These are phyloP conservation scores for Floccularia luteovirens DNA, from an alignment of 768 basidiomycete species.

Conservation along the genomic window DNA sequence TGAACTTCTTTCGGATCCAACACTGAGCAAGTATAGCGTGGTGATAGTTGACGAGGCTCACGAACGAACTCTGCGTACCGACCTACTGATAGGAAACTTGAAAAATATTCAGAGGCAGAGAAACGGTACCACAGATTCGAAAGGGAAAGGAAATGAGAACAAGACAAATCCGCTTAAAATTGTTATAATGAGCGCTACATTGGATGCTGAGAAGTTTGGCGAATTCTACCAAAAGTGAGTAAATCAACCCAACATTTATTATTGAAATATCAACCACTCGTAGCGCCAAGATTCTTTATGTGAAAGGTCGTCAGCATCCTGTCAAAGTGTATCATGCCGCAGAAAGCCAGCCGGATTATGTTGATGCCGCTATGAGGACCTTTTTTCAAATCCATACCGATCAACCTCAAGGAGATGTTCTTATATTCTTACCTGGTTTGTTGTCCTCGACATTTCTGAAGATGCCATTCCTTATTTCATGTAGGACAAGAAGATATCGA, in stretches of 20 bases:
- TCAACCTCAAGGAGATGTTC: slow-evolving; percentile 76
- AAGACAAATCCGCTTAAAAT: slow-evolving; percentile 70
- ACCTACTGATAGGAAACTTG: slow-evolving; percentile 85
- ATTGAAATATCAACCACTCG: neutral
- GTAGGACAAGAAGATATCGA: slow-evolving; percentile 96
- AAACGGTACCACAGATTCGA: slow-evolving; percentile 33
- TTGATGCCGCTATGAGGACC: slow-evolving; percentile 84
- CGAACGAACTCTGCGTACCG: slow-evolving; percentile 91
- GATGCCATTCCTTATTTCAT: neutral
- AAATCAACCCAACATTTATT: neutral
- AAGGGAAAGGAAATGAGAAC: slow-evolving; percentile 37
- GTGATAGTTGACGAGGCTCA: slow-evolving; percentile 96
- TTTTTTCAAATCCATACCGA: slow-evolving; percentile 91
- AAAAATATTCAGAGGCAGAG: slow-evolving; percentile 72
- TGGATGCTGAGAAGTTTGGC: slow-evolving; percentile 94
- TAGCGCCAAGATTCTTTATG: slow-evolving; percentile 84
- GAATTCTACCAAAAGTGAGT: slow-evolving; percentile 78
- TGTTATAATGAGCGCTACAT: slow-evolving; percentile 95
- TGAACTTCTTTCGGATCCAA: slow-evolving; percentile 76
- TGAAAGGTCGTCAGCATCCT: slow-evolving; percentile 90
- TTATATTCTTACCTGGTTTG: slow-evolving; percentile 87
- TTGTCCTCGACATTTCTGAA: neutral
- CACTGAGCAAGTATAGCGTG: slow-evolving; percentile 77
- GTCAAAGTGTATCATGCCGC: slow-evolving; percentile 80
- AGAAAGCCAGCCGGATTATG: slow-evolving; percentile 71